phyloP scores from a whole-genome alignment of 2,329 filamentous ascomycete species.

The Cylindrodendrum hubeiense region DNA sequence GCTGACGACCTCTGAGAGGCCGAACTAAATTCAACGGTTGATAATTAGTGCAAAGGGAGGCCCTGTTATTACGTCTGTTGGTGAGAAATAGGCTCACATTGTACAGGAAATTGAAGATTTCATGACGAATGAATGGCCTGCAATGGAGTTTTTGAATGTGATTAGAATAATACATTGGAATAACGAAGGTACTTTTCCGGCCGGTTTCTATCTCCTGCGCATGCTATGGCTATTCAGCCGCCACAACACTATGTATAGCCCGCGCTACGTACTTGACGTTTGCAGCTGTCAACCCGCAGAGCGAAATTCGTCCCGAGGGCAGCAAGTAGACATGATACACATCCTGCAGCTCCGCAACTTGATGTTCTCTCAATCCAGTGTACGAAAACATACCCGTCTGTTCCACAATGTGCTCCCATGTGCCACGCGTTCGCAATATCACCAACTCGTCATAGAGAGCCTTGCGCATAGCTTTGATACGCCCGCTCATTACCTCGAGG shows the following conservation, averaged over 20 bases:
- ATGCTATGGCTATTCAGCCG: neutral
- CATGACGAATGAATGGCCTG: too few relatives aligned
- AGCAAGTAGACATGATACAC: constrained; percentile 13
- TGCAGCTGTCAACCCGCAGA: neutral
- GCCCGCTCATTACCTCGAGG: constrained; percentile 14
- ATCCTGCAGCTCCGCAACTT: neutral
- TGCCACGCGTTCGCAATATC: neutral
- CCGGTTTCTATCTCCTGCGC: too few relatives aligned
- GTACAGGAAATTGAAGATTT: too few relatives aligned
- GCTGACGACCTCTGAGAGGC: too few relatives aligned
- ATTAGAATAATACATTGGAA: too few relatives aligned
- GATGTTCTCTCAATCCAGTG: neutral
- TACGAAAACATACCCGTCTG: constrained; percentile 18
- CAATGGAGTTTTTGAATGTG: too few relatives aligned
- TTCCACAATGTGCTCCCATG: constrained; percentile 7
- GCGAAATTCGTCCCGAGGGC: constrained; percentile 10
- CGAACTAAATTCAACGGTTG: too few relatives aligned
- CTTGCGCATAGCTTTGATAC: constrained; percentile 15
- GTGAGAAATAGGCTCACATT: too few relatives aligned
- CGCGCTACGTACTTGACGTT: constrained; percentile 6
- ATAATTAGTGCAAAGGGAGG: too few relatives aligned
- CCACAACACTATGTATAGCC: neutral
- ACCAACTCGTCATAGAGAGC: constrained; percentile 4
- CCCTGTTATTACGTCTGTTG: too few relatives aligned
- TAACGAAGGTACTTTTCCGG: too few relatives aligned